Percentiles rank a stretch among this genome's conserved stretches.
These are phyloP conservation scores for Botryotinia narcissicola DNA, from an alignment of 2,329 filamentous ascomycete genomes.

Conservation along the genomic window DNA sequence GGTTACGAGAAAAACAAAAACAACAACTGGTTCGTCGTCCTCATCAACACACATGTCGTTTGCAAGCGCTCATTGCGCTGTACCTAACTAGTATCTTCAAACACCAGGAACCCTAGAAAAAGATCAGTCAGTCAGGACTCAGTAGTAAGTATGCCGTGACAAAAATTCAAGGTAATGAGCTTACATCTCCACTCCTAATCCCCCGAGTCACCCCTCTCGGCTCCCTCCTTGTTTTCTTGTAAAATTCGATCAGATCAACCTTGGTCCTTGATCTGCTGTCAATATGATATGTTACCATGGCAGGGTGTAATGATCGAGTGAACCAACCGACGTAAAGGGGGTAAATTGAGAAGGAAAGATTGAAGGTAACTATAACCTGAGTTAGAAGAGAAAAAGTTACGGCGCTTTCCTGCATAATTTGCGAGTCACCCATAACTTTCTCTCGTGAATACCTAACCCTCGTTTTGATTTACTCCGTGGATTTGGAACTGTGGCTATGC, in stretches of 20 bases:
- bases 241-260: neutral
- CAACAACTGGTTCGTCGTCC: slow-evolving; percentile 9
- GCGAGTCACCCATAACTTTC: neutral
- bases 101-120: neutral
- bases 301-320: neutral
- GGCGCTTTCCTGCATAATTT: slow-evolving; percentile 12
- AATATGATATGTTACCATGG: neutral
- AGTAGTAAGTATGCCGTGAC: neutral
- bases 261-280: slow-evolving; percentile 3
- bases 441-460: neutral
- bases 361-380: neutral
- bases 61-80: slow-evolving; percentile 1
- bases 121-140: neutral
- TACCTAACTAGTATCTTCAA: neutral
- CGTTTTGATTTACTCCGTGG: neutral
- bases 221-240: neutral
- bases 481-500: neutral
- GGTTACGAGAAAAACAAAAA: neutral
- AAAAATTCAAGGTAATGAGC: neutral
- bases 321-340: slow-evolving; percentile 12
- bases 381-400: neutral
- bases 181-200: neutral
- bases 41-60: slow-evolving; percentile 2
- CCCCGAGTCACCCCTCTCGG: neutral
- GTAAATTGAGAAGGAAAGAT: neutral